Evolutionary conservation across 179 eudicot genomes (phyloP).

Genomic region (Beta corolliflora): DNA sequence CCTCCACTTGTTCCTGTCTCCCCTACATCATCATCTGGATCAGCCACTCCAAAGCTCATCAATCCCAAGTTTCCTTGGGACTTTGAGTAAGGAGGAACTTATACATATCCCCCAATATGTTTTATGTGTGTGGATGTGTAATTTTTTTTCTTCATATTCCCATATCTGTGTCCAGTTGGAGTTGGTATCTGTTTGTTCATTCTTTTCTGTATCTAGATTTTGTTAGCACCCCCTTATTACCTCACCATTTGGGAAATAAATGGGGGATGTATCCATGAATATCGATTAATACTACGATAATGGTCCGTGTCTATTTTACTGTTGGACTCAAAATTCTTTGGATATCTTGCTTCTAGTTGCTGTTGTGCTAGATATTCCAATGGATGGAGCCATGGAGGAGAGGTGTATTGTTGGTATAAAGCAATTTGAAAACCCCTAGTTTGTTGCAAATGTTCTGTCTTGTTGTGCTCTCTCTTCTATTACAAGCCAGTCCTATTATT

Average conservation of each 20-base stretch:
- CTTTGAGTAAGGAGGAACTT: conserved; percentile 44
- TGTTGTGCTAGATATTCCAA: not conserved
- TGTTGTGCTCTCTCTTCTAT: conserved; percentile 18
- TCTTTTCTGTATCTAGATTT: conserved; percentile 77
- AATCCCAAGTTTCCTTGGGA: conserved; percentile 69
- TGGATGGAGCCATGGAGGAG: not conserved
- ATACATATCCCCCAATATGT: conserved; percentile 37
- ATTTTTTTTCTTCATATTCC: conserved; percentile 28
- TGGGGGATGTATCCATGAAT: conserved; percentile 36
- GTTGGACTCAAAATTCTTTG: conserved; percentile 11
- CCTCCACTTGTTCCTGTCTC: conserved; percentile 41
- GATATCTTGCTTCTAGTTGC: conserved; percentile 14
- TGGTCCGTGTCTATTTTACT: conserved; percentile 25
- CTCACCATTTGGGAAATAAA: conserved; percentile 41
- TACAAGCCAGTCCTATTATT: conserved; percentile 29
- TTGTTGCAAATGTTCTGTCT: conserved; percentile 7
- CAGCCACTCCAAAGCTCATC: conserved; percentile 25
- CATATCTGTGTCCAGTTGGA: conserved; percentile 39
- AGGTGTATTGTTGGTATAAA: conserved; percentile 25
- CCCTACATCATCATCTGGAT: conserved; percentile 31
- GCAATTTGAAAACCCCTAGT: conserved; percentile 16
- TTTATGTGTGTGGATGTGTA: conserved; percentile 50
- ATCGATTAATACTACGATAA: conserved; percentile 31
- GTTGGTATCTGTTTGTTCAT: conserved; percentile 53
- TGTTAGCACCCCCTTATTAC: conserved; percentile 35